Conservation (phyloP, 495 filamentous ascomycete species). For the Halenospora varia region DNA sequence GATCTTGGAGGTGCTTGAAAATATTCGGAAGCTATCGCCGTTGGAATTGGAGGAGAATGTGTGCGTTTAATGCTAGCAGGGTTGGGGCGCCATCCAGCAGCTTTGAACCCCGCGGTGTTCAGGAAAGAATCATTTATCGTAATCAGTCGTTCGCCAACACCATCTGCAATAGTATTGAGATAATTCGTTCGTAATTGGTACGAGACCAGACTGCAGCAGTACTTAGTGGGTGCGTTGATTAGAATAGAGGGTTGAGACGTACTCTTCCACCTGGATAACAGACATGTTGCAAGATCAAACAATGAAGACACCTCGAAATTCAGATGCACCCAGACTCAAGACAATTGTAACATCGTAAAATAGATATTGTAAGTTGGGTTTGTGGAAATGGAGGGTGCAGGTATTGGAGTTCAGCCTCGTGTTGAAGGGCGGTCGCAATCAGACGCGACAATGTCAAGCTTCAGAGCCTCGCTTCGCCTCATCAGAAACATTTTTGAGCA, state of each 20-base stretch:
- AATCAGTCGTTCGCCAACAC: constrained; percentile 92
- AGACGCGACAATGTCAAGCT: neutral
- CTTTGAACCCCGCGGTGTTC: constrained; percentile 92
- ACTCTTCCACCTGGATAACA: constrained; percentile 96
- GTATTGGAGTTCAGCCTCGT: neutral
- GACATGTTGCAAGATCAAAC: constrained; percentile 56
- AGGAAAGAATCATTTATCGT: constrained; percentile 86
- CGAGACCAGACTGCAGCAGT: constrained; percentile 67
- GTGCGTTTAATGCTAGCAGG: constrained; percentile 78
- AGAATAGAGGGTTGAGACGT: constrained; percentile 32
- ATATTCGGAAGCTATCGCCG: constrained; percentile 84
- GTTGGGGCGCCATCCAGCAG: constrained; percentile 85
- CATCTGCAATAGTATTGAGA: constrained; percentile 85
- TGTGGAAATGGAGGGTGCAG: neutral
- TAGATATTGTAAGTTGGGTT: neutral
- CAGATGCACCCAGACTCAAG: neutral
- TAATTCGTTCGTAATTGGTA: constrained; percentile 93
- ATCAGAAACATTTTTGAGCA: neutral
- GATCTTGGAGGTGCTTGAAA: constrained; percentile 66
- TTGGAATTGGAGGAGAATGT: constrained; percentile 94
- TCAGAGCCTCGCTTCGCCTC: neutral
- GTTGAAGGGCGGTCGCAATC: neutral
- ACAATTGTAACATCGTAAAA: neutral
- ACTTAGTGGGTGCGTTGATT: no score
- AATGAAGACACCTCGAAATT: constrained; percentile 1